phyloP scores from a whole-genome alignment of 2,329 filamentous ascomycete species.

The Alternaria ethzedia region DNA sequence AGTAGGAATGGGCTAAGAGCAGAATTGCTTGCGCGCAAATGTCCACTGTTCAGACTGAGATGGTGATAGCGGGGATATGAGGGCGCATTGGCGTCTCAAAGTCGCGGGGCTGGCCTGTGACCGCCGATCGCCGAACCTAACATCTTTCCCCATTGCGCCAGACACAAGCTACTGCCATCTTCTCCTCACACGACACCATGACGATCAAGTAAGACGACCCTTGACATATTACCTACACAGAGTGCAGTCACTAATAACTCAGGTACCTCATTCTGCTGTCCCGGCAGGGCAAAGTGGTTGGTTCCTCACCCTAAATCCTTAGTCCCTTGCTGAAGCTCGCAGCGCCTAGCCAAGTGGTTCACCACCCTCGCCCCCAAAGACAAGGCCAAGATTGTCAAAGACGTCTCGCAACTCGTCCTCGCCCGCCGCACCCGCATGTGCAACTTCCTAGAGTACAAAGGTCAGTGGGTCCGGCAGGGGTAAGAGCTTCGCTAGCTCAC shows the following conservation, averaged over 20 bases:
- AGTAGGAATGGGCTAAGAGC: neutral
- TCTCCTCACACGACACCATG: slow-evolving; percentile 49
- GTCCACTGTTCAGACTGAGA: neutral
- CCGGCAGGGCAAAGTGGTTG: slow-evolving; percentile 97
- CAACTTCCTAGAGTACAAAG: slow-evolving; percentile 99
- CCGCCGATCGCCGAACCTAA: slow-evolving; percentile 22
- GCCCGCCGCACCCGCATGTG: slow-evolving; percentile 98
- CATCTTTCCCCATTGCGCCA: slow-evolving; percentile 9
- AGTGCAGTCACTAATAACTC: too few species aligned
- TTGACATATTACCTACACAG: too few species aligned
- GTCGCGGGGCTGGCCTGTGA: slow-evolving; percentile 29
- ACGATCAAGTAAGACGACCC: slow-evolving; percentile 65
- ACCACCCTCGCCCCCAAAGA: slow-evolving; percentile 96
- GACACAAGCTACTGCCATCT: slow-evolving; percentile 13
- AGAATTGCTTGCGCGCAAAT: neutral
- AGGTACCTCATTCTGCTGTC: slow-evolving; percentile 98
- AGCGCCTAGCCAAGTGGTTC: slow-evolving; percentile 99
- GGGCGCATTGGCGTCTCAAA: slow-evolving; percentile 31
- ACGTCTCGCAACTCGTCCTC: slow-evolving; percentile 96
- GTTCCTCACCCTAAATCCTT: slow-evolving; percentile 51
- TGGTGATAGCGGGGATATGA: slow-evolving; percentile 11
- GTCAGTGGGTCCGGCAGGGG: slow-evolving; percentile 55
- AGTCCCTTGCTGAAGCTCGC: slow-evolving; percentile 43
- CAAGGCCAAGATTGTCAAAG: slow-evolving; percentile 99
- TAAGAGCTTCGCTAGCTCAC: slow-evolving; percentile 32